phyloP scores from a whole-genome alignment of 306 rosid species.

The Cercis canadensis region DNA sequence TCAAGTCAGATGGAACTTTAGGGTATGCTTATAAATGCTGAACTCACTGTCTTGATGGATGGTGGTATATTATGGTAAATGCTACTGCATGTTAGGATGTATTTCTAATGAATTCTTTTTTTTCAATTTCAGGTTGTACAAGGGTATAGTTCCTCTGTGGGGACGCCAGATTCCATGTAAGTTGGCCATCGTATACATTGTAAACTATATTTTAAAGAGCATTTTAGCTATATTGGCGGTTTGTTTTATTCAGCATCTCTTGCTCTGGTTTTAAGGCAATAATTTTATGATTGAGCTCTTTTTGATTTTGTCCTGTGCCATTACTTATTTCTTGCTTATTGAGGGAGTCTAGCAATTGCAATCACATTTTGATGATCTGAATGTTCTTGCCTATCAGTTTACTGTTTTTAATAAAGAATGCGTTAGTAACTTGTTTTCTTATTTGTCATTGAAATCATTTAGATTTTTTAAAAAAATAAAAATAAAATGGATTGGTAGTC shows the following conservation, averaged over 20 bases:
- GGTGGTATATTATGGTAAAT: not conserved
- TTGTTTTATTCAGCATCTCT: conserved; percentile 4
- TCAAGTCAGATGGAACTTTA: conserved; percentile 80
- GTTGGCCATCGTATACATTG: conserved; percentile 33
- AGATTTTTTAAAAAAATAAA: too few relatives aligned
- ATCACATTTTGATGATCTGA: conserved; percentile 1
- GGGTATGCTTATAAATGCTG: conserved; percentile 62
- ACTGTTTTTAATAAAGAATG: not conserved
- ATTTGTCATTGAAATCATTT: not conserved
- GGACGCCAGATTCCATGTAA: conserved; percentile 99
- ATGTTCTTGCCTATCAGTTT: conserved; percentile 6
- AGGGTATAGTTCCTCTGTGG: conserved; percentile 98
- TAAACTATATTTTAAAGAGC: not conserved
- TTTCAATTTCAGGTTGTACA: conserved; percentile 77
- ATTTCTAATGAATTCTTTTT: conserved; percentile 21
- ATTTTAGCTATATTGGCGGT: not conserved
- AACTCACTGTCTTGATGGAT: conserved; percentile 4
- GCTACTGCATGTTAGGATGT: conserved; percentile 5
- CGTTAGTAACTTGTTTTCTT: not conserved
- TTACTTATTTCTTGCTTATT: not conserved
- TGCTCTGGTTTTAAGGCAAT: not conserved
- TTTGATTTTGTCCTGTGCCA: not conserved
- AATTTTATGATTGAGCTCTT: not conserved
- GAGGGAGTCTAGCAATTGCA: not conserved
- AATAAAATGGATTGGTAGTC: not conserved